Percentiles rank a stretch among this genome's conserved stretches.
phyloP scores from a whole-genome alignment of 2,329 filamentous ascomycete genomes.

The Botryotinia narcissicola region DNA sequence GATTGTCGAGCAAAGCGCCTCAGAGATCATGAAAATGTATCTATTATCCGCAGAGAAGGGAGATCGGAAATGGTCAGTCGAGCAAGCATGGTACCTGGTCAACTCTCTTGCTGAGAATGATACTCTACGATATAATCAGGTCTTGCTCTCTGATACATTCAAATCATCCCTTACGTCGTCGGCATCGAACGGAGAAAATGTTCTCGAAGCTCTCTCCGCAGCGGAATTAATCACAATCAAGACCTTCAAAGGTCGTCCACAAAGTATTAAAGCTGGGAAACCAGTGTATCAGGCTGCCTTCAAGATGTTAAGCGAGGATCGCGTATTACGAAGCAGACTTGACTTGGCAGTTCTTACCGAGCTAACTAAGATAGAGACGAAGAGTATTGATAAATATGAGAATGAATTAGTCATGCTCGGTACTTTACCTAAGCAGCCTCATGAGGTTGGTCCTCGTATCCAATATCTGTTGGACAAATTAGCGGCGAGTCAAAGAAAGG shows the following conservation, averaged over 20 bases:
- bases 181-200: conserved; percentile 64
- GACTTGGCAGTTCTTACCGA: conserved; percentile 69
- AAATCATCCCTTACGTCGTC: conserved; percentile 51
- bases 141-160: conserved; percentile 75
- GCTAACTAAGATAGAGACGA: conserved; percentile 67
- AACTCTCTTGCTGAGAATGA: conserved; percentile 70
- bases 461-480: conserved; percentile 74
- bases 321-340: conserved; percentile 70
- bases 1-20: conserved; percentile 84
- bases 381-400: conserved; percentile 76
- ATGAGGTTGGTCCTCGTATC: conserved; percentile 63
- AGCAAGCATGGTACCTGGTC: conserved; percentile 90
- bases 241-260: conserved; percentile 72
- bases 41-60: conserved; percentile 57
- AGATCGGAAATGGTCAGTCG: conserved; percentile 68
- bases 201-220: conserved; percentile 76
- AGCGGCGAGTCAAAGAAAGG: conserved; percentile 68
- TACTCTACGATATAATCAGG: conserved; percentile 77
- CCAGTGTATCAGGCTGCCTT: conserved; percentile 88
- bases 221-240: conserved; percentile 81
- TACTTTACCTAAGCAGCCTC: conserved; percentile 66
- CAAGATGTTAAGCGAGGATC: conserved; percentile 65
- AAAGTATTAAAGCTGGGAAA: conserved; percentile 73
- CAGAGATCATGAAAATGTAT: conserved; percentile 92
- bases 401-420: conserved; percentile 71